Evolutionary conservation across 129 eudicot species (phyloP).

Genomic region (sunflower (Helianthus annuus)): HanXRQr2.0-SUNRISE NC_035447.2:5486437-5486936

Average conservation of each 20-base stretch:
- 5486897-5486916: too few species aligned
- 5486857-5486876: too few species aligned
- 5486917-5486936: too few species aligned
- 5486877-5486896: too few species aligned
- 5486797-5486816: too few species aligned
- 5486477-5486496: not conserved
- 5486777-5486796: too few species aligned
- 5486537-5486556: not conserved
- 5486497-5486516: not conserved
- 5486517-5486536: not conserved
- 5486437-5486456: not conserved
- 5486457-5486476: too few species aligned
- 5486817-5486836: too few species aligned
- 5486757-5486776: too few species aligned
- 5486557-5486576: not conserved
- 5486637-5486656: not conserved
- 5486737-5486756: too few species aligned
- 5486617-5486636: conserved; percentile 2
- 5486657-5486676: not conserved
- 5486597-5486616: not conserved
- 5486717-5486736: too few species aligned
- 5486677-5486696: not conserved
- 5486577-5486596: not conserved
- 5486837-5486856: too few species aligned
- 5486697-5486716: not conserved